Evolutionary conservation across 1,139 yeast genomes (phyloP), one percentile per base, ranked within the genome.

Genomic region (Blastobotrys elegans): DNA sequence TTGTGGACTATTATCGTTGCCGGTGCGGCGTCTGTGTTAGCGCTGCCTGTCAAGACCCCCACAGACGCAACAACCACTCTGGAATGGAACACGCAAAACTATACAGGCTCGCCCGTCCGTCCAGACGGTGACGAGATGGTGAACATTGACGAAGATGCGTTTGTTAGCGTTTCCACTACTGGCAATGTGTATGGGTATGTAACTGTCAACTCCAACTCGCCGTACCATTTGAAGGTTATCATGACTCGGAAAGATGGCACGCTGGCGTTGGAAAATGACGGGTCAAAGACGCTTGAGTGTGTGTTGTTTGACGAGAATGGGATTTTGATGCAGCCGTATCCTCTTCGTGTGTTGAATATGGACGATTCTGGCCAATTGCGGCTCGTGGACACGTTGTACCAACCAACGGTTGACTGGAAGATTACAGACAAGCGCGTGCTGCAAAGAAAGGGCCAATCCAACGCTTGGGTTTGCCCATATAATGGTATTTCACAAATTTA

Each of bases 131-230:
- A 41, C 17, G 39, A 41, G 21, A 41, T 41, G 44, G 44, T 41
- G 16, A 18, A 27, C 24, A 32, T 41, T 41, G 30, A 33, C 11
- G 16, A 14, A 24, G 44, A 41, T 11, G 21, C 26, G n/a, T 5
- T 14, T 30, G 17, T 30, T 29, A 14, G 17, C 10, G 11, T 33
- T 6, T 18, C 26, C 3, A 11, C 44, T 3, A 13, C 40, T 20
- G 64, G 64, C 11, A 62, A 59, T 22, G 63, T 60, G 3, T 60
- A 58, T 48, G 62, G 62, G 1, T 49, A 59, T 32, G 49, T 53
- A 10, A 49, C 53, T 2, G 52, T 59, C n/a, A 48, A 51, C 43
- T 43, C 49, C 10, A 50, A 48, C 14, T 35, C 45, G 3, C 40
- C 37, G 10, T 51, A 51, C 21, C 56, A 59, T 33, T 47, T 52